Percentiles rank a stretch among this genome's conserved stretches.
Conservation (phyloP, 2,329 filamentous ascomycete species). For the Dichotomopilus funicola region DNA sequence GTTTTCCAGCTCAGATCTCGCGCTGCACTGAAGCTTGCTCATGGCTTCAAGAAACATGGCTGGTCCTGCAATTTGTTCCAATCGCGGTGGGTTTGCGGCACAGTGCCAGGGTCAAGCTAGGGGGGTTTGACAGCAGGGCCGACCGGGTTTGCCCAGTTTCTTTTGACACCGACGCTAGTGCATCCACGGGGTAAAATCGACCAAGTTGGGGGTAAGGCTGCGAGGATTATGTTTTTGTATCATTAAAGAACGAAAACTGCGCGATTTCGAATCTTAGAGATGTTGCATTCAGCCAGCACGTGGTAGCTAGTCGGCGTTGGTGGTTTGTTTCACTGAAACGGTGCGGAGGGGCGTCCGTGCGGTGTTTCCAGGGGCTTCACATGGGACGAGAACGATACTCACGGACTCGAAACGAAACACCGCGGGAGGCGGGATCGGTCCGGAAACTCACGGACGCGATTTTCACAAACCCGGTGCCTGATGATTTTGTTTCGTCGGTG, state of each 20-base stretch:
- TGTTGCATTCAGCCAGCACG: conserved; percentile 1
- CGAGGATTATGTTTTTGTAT: not conserved
- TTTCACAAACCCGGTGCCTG: not conserved
- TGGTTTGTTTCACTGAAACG: not conserved
- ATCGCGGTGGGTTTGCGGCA: conserved; percentile 7
- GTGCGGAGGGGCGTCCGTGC: conserved; percentile 9
- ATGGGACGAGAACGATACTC: conserved; percentile 3
- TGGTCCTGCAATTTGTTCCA: conserved; percentile 1
- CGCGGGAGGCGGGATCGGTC: not conserved
- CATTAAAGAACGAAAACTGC: not conserved
- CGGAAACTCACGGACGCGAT: conserved; percentile 5
- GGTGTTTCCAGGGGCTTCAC: conserved; percentile 11
- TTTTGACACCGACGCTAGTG: not conserved
- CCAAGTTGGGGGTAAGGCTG: not conserved
- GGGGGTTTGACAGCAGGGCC: not conserved
- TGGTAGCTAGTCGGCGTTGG: not conserved
- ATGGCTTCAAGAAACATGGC: not conserved
- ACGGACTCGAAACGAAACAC: conserved; percentile 20
- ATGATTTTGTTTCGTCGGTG: conserved; percentile 5
- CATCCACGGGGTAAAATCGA: not conserved
- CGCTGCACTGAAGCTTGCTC: not conserved
- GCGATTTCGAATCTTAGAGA: not conserved
- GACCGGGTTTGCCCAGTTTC: not conserved
- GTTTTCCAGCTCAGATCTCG: not conserved
- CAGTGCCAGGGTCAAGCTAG: not conserved